A percentile compares a stretch with the other conserved stretches of the same genome.
Evolutionary conservation across 257 asterid species (phyloP).

Genomic region (Solanum lycopersicoides): DNA sequence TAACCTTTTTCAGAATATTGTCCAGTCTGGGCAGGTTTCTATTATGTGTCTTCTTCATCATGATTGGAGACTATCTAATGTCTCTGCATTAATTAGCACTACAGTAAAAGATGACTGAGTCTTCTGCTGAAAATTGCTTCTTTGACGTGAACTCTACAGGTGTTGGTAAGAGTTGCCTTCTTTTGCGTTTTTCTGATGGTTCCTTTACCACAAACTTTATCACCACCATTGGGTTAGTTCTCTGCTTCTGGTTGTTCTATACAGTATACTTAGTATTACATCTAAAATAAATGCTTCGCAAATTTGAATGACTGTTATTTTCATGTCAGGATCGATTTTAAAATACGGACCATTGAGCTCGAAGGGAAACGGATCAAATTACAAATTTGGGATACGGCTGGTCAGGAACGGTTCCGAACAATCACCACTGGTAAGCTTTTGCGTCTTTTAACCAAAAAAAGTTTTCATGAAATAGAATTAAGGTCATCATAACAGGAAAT

Average conservation of each 20-base stretch:
- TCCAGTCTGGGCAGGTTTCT: neutral
- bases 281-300: neutral
- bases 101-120: neutral
- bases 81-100: neutral
- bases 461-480: neutral
- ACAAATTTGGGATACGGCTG: conserved; percentile 15
- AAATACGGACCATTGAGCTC: neutral
- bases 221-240: neutral
- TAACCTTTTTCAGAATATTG: neutral
- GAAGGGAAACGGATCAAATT: conserved; percentile 6
- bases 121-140: neutral
- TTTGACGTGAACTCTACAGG: neutral
- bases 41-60: neutral
- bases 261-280: neutral
- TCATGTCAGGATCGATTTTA: neutral
- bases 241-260: neutral
- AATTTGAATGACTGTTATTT: neutral
- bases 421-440: conserved; percentile 7
- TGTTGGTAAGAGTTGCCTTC: neutral
- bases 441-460: neutral
- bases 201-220: neutral
- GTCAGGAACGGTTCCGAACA: conserved; percentile 11
- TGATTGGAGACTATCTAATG: neutral
- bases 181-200: neutral
- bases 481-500: neutral